phyloP scores from a whole-genome alignment of 495 filamentous ascomycete species.

The Podospora didyma region DNA sequence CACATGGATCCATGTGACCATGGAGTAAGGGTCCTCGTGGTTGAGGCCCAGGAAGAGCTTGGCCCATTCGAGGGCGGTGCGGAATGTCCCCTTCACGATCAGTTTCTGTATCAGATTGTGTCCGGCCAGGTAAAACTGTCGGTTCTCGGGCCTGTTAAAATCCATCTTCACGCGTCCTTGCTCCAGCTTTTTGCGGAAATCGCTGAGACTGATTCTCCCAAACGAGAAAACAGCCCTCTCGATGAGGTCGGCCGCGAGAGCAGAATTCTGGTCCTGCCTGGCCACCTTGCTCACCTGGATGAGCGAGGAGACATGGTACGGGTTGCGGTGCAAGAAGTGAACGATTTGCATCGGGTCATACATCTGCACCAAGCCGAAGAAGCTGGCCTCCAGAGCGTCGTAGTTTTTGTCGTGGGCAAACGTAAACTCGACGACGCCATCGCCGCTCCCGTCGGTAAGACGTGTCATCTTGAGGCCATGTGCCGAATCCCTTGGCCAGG shows the following conservation, averaged over 20 bases:
- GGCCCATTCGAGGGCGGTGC: constrained; percentile 89
- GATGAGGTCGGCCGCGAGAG: constrained; percentile 79
- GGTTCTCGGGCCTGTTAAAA: constrained; percentile 76
- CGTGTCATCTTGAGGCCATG: constrained; percentile 83
- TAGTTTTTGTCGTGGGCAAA: constrained; percentile 78
- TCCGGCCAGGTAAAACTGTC: constrained; percentile 87
- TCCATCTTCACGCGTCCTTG: constrained; percentile 75
- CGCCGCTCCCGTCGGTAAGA: constrained; percentile 36
- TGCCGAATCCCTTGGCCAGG: constrained; percentile 78
- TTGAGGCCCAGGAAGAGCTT: constrained; percentile 77
- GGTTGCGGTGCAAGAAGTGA: constrained; percentile 39
- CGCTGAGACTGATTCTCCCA: constrained; percentile 75
- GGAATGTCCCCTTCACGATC: constrained; percentile 85
- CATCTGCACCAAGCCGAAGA: constrained; percentile 73
- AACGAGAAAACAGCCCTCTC: constrained; percentile 93
- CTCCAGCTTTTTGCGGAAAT: constrained; percentile 69
- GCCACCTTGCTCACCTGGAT: constrained; percentile 91
- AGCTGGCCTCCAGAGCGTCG: constrained; percentile 68
- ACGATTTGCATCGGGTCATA: constrained; percentile 69
- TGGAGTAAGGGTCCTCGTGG: constrained; percentile 77
- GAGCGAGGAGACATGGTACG: constrained; percentile 90
- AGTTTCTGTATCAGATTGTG: constrained; percentile 83
- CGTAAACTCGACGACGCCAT: constrained; percentile 59
- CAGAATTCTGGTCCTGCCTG: constrained; percentile 81
- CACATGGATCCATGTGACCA: constrained; percentile 74